Evolutionary conservation across 305 asterid genomes (phyloP), one percentile per base, ranked within the genome.

Genomic region (Fraxinus platypoda): DNA sequence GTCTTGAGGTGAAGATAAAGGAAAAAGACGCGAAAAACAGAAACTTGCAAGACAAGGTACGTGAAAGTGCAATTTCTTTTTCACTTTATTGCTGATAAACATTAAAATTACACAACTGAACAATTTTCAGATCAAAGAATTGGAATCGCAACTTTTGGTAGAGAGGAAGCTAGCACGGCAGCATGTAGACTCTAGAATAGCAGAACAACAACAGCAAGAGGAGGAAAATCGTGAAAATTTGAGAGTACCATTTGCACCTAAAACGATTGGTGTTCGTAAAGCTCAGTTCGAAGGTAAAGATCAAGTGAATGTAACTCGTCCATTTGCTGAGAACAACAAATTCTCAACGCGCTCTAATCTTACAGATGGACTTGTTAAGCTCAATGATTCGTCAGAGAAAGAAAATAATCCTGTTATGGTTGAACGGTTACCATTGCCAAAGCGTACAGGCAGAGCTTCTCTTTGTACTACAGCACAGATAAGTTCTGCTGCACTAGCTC

Each of bases 111-210:
- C 57, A 13, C 34, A 25, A 74, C 76, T 31, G 66, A 76, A 41
- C 49, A 28, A 71, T 83, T 59, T 84, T 81, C 91, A 96, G 99
- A 92, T 96, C 87, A 96, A 93, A 88, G 99, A 96, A 88, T 43
- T 96, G 89, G 99, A 96, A 89, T 89, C 99, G 6, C 98, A 96
- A 79, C 92, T 96, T 78, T 70, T 94, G 84, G 92, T 94, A 37
- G 99, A 96, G 91, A 88, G 98, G 81, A 96, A 91, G 88, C 94
- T 96, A 28, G 99, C 96, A 80, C 85, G 97, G 85, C 98, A 93
- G 84, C 97, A 96, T 0, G 94, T 93, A 64, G 97, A 92, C 87
- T 85, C 93, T 30, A 96, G 86, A 87, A 92, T 93, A 37, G 97
- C 94, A 23, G 98, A 92, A 84, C 93, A 90, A 73, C 89, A 85